Conservation (phyloP, 169 alveolate species). For the Babesia bovis region DNA sequence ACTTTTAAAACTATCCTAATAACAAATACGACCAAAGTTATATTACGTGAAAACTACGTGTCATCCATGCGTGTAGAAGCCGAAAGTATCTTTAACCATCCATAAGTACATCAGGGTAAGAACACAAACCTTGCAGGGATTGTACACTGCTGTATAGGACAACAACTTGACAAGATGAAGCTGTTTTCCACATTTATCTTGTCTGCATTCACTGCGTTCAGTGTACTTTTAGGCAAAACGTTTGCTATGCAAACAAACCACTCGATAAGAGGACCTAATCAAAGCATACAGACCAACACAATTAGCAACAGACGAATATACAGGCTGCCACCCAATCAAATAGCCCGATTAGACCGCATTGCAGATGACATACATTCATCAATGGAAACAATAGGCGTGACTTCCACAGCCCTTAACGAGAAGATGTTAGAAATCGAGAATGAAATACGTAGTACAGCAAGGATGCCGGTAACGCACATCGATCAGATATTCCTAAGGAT, state of each 20-base stretch:
- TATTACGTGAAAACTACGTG: too few relatives aligned
- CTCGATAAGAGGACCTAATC: not conserved
- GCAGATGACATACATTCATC: not conserved
- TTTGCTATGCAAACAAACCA: not conserved
- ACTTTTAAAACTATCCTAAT: too few relatives aligned
- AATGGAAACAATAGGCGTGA: not conserved
- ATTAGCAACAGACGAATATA: not conserved
- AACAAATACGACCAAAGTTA: too few relatives aligned
- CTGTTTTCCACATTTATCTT: too few relatives aligned
- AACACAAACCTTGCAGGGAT: too few relatives aligned
- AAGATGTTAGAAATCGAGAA: not conserved
- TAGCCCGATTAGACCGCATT: slow-evolving; percentile 2
- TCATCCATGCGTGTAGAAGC: too few relatives aligned
- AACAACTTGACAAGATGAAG: not conserved
- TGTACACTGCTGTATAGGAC: not conserved
- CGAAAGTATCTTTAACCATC: too few relatives aligned
- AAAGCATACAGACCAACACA: not conserved
- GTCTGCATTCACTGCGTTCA: not conserved
- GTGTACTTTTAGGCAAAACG: not conserved
- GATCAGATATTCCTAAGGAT: not conserved
- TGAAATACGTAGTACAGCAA: not conserved
- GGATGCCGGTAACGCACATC: not conserved
- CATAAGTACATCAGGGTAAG: too few relatives aligned
- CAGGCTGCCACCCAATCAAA: not conserved
- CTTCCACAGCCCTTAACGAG: not conserved